Evolutionary conservation across 208 protist genomes (phyloP).

Genomic region (Crithidia expoeki): DNA sequence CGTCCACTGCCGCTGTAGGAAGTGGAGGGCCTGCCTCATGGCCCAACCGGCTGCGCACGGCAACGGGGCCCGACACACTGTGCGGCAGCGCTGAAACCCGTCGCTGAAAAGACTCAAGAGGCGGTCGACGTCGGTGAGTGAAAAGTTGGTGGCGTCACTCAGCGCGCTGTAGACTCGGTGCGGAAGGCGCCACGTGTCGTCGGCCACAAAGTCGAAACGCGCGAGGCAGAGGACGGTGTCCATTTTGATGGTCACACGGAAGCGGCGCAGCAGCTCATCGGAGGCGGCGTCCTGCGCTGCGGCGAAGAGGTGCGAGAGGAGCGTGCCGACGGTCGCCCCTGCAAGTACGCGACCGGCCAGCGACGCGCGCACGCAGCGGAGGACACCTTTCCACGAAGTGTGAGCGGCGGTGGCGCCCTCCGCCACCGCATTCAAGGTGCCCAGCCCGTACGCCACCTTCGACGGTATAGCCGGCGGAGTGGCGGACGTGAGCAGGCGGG

Average conservation of each 20-base stretch:
- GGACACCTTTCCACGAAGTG: neutral
- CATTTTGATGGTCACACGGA: slow-evolving; percentile 29
- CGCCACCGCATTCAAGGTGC: neutral
- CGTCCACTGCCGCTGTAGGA: slow-evolving; percentile 18
- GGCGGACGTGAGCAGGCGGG: neutral
- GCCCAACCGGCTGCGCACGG: slow-evolving; percentile 24
- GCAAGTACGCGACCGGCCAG: slow-evolving; percentile 21
- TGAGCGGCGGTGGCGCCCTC: neutral
- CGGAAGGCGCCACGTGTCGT: slow-evolving; percentile 42
- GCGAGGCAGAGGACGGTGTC: slow-evolving; percentile 49
- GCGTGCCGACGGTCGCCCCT: slow-evolving; percentile 2
- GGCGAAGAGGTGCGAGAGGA: slow-evolving; percentile 21
- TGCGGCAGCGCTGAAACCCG: slow-evolving; percentile 14
- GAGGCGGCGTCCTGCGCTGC: slow-evolving; percentile 26
- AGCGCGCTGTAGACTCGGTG: slow-evolving; percentile 45
- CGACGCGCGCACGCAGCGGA: neutral
- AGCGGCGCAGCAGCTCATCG: slow-evolving; percentile 25
- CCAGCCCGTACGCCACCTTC: slow-evolving; percentile 12
- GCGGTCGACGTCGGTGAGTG: slow-evolving; percentile 42
- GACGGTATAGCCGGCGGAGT: slow-evolving; percentile 10
- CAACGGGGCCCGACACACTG: slow-evolving; percentile 20
- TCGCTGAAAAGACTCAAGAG: slow-evolving; percentile 25
- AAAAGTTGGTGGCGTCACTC: slow-evolving; percentile 42
- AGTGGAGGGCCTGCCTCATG: slow-evolving; percentile 27
- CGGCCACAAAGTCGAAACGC: slow-evolving; percentile 47